A percentile compares a stretch with the other conserved stretches of the same genome.
Conservation (phyloP, 768 basidiomycete species). For the Sistotremastrum niveocremeum region DNA sequence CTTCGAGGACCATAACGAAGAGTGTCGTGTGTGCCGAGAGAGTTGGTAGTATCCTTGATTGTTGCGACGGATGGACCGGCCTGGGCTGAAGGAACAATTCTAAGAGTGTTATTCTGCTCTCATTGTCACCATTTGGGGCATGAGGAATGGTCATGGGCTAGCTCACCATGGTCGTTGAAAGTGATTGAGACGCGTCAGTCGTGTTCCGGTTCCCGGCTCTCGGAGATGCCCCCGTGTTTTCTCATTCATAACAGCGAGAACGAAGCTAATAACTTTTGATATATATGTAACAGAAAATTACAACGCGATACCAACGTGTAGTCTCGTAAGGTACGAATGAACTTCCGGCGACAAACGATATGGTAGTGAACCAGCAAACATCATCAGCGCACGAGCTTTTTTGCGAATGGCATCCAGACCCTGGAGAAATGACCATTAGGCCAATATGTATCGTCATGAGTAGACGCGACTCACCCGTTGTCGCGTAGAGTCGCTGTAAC, state of each 20-base stretch:
- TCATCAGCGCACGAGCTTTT: constrained; percentile 76
- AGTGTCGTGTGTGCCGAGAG: constrained; percentile 78
- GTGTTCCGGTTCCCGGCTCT: no score
- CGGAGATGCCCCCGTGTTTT: no score
- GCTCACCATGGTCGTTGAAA: no score
- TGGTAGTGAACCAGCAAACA: constrained; percentile 78
- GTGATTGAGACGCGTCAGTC: no score
- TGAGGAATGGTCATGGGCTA: no score
- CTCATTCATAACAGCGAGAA: no score
- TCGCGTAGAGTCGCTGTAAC: constrained; percentile 58
- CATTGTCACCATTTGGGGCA: no score
- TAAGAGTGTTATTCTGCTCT: constrained; percentile 26
- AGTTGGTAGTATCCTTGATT: constrained; percentile 52
- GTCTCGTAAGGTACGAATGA: constrained; percentile 72
- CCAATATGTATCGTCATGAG: constrained; percentile 9
- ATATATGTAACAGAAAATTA: constrained; percentile 16
- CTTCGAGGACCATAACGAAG: constrained; percentile 74
- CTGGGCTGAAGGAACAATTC: constrained; percentile 44
- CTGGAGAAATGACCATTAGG: constrained; percentile 20
- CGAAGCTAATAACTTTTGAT: no score
- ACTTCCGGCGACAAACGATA: constrained; percentile 86
- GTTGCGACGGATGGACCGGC: constrained; percentile 42
- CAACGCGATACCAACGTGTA: constrained; percentile 78
- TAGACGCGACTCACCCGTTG: constrained; percentile 45
- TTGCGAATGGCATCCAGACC: constrained; percentile 53